A percentile compares a stretch with the other conserved stretches of the same genome.
Conservation (phyloP, 163 green algal genomes). For the Chlorella variabilis region DNA sequence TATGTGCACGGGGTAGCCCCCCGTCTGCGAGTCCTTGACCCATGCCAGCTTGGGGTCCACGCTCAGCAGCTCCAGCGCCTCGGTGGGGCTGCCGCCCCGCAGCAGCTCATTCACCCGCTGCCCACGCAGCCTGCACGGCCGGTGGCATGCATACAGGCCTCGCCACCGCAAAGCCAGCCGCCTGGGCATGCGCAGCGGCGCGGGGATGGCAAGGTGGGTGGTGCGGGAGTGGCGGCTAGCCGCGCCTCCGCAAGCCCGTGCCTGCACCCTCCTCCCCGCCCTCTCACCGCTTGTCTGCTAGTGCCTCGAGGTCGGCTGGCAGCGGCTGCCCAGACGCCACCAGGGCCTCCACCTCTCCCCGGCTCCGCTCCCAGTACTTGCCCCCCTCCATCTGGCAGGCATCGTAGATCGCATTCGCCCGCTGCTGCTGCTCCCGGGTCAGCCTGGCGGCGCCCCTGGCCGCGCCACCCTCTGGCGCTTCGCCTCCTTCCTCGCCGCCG, state of each 20-base stretch:
- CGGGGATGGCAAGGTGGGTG: no score
- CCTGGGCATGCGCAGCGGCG: no score
- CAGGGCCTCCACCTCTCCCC: slow-evolving; percentile 31
- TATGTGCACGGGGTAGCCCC: slow-evolving; percentile 32
- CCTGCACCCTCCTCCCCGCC: not conserved
- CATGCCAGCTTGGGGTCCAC: slow-evolving; percentile 24
- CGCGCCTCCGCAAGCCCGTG: no score
- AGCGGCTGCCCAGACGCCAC: slow-evolving; percentile 24
- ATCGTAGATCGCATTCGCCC: slow-evolving; percentile 8
- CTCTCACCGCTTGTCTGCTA: slow-evolving; percentile 24
- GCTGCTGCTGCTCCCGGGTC: slow-evolving; percentile 12
- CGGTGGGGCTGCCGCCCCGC: not conserved
- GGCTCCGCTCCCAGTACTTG: slow-evolving; percentile 29
- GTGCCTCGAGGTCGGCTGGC: slow-evolving; percentile 16
- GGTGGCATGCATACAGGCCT: no score
- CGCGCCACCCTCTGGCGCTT: not conserved
- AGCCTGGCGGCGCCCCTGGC: not conserved
- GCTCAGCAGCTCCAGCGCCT: slow-evolving; percentile 28
- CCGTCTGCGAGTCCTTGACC: slow-evolving; percentile 18
- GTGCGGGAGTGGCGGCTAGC: no score
- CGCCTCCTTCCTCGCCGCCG: not conserved
- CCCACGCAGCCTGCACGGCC: slow-evolving; percentile 22
- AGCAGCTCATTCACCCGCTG: slow-evolving; percentile 16
- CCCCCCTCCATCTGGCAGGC: slow-evolving; percentile 32
- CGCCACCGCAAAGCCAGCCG: no score